These are phyloP conservation scores for Ligustrum vulgare DNA, from an alignment of 257 asterid species.

Conservation along the genomic window DNA sequence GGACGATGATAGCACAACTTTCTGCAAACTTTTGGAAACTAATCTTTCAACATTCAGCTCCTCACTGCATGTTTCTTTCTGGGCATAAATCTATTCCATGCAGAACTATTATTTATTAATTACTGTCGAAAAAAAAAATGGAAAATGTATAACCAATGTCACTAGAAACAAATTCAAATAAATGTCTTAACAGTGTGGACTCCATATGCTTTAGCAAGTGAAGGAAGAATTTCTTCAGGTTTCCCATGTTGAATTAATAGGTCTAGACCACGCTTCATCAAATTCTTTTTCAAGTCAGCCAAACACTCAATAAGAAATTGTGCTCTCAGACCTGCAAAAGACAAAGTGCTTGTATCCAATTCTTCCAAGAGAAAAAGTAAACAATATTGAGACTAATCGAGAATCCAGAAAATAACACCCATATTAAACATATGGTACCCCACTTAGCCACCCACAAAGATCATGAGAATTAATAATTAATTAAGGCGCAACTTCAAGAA, in stretches of 20 bases:
- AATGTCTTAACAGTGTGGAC: slow-evolving; percentile 74
- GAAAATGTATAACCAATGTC: neutral
- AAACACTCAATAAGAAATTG: slow-evolving; percentile 76
- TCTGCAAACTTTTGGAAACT: slow-evolving; percentile 52
- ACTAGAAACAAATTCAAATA: slow-evolving; percentile 15
- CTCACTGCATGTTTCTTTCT: slow-evolving; percentile 97
- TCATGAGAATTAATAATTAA: neutral
- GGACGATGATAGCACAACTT: slow-evolving; percentile 21
- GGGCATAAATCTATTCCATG: slow-evolving; percentile 74
- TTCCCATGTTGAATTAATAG: slow-evolving; percentile 77
- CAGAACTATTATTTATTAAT: slow-evolving; percentile 11
- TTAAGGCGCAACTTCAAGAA: neutral
- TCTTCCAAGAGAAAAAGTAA: too few relatives aligned
- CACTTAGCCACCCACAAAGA: neutral
- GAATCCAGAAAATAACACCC: too few relatives aligned
- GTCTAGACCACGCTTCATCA: slow-evolving; percentile 71
- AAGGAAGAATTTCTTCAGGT: slow-evolving; percentile 85
- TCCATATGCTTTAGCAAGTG: slow-evolving; percentile 63
- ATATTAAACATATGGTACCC: too few relatives aligned
- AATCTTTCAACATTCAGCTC: slow-evolving; percentile 72
- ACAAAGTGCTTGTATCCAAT: slow-evolving; percentile 4
- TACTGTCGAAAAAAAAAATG: neutral
- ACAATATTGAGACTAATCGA: too few relatives aligned
- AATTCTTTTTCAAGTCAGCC: slow-evolving; percentile 63
- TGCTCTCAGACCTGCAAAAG: slow-evolving; percentile 75